Conservation (phyloP, 164 flowering plant genomes). For the Litsea cubeba region DNA sequence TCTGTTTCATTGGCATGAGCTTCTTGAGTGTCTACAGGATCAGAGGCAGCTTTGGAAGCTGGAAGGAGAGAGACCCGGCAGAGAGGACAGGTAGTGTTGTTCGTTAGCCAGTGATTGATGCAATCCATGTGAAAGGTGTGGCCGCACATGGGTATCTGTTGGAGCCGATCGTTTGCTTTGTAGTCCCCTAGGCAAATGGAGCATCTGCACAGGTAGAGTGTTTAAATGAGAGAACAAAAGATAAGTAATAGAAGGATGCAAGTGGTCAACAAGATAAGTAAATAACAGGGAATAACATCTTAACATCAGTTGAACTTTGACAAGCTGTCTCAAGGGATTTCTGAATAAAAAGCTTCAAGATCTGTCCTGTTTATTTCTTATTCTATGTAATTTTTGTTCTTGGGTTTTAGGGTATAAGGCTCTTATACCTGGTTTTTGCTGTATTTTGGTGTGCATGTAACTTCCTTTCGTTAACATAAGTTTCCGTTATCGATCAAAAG, state of each 20-base stretch:
- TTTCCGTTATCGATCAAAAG: too few species aligned
- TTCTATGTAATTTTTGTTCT: too few species aligned
- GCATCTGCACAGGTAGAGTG: constrained; percentile 45
- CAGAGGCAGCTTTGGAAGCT: constrained; percentile 24
- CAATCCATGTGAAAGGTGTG: constrained; percentile 85
- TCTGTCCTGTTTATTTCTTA: too few species aligned
- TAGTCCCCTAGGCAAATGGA: constrained; percentile 85
- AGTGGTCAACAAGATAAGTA: background rate
- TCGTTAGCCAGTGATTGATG: constrained; percentile 62
- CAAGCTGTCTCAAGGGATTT: too few species aligned
- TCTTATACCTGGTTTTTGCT: too few species aligned
- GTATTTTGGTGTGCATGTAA: too few species aligned
- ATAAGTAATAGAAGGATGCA: too few species aligned
- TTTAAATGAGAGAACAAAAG: background rate
- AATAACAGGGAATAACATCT: too few species aligned
- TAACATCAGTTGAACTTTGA: too few species aligned
- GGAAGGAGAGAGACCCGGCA: constrained; percentile 58
- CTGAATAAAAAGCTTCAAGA: too few species aligned
- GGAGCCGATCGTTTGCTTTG: constrained; percentile 73
- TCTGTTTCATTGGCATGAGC: constrained; percentile 4
- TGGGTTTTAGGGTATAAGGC: too few species aligned
- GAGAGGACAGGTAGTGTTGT: constrained; percentile 64
- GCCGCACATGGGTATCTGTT: constrained; percentile 75
- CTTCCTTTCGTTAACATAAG: too few species aligned
- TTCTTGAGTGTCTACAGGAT: constrained; percentile 12